Evolutionary conservation across 345 rosid genomes (phyloP).

Genomic region (Syzygium grande): DNA sequence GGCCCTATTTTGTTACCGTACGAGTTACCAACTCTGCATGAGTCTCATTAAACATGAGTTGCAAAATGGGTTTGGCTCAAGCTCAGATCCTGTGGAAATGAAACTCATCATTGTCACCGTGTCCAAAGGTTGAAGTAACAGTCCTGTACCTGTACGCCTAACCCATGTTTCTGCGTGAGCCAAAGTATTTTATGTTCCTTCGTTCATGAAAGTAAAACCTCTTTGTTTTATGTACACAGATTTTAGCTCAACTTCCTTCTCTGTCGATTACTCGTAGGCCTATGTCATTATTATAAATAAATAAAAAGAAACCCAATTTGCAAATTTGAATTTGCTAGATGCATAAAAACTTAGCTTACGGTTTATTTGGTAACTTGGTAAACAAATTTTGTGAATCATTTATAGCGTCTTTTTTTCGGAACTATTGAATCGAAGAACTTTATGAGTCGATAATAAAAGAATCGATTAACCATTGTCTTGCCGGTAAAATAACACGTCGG

Average conservation of each 20-base stretch:
- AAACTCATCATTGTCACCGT: neutral
- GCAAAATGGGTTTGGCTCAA: no score
- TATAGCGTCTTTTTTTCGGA: neutral
- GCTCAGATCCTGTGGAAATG: no score
- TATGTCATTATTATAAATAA: neutral
- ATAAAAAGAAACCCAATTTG: neutral
- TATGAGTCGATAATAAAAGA: neutral
- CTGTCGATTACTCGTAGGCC: neutral
- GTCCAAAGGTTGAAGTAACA: no score
- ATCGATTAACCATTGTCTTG: neutral
- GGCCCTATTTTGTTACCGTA: neutral
- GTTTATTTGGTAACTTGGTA: neutral
- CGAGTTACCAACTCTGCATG: neutral
- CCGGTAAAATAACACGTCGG: rapidly evolving
- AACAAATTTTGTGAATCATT: neutral
- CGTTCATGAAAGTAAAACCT: no score
- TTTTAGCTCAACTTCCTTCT: neutral
- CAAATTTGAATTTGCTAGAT: neutral
- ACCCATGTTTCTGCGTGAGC: no score
- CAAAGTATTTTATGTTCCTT: no score
- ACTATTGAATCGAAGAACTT: neutral
- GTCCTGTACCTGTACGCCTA: no score
- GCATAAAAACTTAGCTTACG: neutral
- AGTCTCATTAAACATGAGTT: no score
- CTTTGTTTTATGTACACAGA: neutral